Evolutionary conservation across 1,284 basidiomycete species (phyloP).

Genomic region (Leccinum griseonigrum): DNA sequence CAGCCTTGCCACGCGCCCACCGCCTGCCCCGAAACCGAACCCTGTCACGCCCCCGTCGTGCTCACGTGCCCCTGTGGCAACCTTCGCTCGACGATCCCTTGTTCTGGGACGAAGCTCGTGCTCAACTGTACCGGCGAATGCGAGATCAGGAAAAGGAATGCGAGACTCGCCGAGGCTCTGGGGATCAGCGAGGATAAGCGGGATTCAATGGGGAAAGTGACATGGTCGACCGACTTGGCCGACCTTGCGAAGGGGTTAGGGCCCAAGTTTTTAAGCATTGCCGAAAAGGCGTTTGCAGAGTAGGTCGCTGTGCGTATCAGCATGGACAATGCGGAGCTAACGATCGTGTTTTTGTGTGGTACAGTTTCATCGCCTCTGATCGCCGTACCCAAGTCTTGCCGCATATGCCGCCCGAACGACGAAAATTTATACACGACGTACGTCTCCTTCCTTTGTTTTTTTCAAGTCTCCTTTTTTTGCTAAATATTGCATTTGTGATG

Average conservation of each 20-base stretch:
- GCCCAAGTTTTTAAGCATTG: conserved; percentile 63
- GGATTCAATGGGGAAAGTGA: conserved; percentile 38
- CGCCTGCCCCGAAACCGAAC: conserved; percentile 73
- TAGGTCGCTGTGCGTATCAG: conserved; percentile 32
- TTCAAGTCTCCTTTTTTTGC: not conserved
- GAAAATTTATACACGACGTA: conserved; percentile 78
- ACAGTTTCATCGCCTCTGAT: conserved; percentile 65
- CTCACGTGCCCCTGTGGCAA: conserved; percentile 81
- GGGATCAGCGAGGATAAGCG: conserved; percentile 63
- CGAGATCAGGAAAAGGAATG: conserved; percentile 79
- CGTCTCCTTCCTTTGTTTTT: conserved; percentile 23
- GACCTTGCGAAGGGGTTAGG: conserved; percentile 46
- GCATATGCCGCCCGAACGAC: conserved; percentile 74
- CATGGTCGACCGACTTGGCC: conserved; percentile 62
- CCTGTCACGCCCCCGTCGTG: conserved; percentile 65
- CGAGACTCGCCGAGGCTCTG: conserved; percentile 81
- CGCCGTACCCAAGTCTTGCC: conserved; percentile 75
- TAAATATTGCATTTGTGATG: not conserved
- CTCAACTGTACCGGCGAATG: conserved; percentile 83
- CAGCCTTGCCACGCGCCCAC: conserved; percentile 83
- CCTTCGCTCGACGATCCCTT: conserved; percentile 67
- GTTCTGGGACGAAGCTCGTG: conserved; percentile 48
- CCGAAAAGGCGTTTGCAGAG: conserved; percentile 81
- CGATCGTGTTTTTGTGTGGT: not conserved
- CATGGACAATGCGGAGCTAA: not conserved